These are phyloP conservation scores for Avicennia marina DNA, from an alignment of 257 asterid genomes.

Conservation along the genomic window DNA sequence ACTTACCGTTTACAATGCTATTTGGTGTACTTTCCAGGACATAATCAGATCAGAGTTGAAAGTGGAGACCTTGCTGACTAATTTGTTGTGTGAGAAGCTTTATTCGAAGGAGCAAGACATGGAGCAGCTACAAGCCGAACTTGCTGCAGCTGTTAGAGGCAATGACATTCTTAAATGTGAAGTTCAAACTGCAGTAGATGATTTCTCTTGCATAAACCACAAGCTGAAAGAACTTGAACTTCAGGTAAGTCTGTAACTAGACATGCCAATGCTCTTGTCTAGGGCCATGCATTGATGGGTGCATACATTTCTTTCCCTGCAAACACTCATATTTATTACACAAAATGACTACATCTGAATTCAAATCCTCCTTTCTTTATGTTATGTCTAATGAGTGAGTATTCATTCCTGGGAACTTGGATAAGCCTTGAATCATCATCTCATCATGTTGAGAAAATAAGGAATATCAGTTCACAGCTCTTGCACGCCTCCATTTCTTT, in stretches of 20 bases:
- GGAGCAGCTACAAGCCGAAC: slow-evolving; percentile 92
- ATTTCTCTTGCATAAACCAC: slow-evolving; percentile 70
- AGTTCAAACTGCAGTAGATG: slow-evolving; percentile 75
- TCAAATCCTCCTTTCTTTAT: too few relatives aligned
- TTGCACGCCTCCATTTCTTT: too few relatives aligned
- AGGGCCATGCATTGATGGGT: too few relatives aligned
- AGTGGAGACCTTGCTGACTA: slow-evolving; percentile 81
- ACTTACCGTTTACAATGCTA: slow-evolving; percentile 6
- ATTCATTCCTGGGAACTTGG: too few relatives aligned
- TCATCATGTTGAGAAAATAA: too few relatives aligned
- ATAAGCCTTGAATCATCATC: too few relatives aligned
- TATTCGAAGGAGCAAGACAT: slow-evolving; percentile 69
- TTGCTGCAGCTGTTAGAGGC: slow-evolving; percentile 82
- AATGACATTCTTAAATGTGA: slow-evolving; percentile 80
- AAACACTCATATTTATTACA: too few relatives aligned
- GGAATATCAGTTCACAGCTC: too few relatives aligned
- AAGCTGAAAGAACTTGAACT: slow-evolving; percentile 81
- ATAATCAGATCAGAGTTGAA: slow-evolving; percentile 58
- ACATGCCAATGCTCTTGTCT: background rate
- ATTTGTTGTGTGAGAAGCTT: slow-evolving; percentile 78
- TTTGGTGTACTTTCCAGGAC: slow-evolving; percentile 44
- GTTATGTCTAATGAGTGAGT: too few relatives aligned
- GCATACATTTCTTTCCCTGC: too few relatives aligned
- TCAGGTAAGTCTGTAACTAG: slow-evolving; percentile 44
- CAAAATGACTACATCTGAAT: too few relatives aligned